phyloP scores from a whole-genome alignment of 2,329 filamentous ascomycete genomes.

The Parasarocladium wereldwijsianum region DNA sequence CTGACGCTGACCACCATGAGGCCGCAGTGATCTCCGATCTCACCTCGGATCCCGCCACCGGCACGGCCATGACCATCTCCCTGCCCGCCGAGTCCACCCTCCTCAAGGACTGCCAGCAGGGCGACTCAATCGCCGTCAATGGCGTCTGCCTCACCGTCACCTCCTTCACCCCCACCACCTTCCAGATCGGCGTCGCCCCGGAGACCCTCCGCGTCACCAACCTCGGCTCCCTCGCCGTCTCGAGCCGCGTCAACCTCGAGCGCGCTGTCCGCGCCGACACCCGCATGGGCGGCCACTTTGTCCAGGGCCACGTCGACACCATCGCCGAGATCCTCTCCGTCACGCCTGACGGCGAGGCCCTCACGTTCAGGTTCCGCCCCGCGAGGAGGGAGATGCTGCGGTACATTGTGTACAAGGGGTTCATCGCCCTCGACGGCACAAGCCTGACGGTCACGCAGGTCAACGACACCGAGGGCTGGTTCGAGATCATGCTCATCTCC shows the following conservation, averaged over 20 bases:
- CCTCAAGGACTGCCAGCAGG: slow-evolving; percentile 68
- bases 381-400: slow-evolving; percentile 53
- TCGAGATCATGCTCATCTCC: slow-evolving; percentile 94
- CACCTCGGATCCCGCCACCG: slow-evolving; percentile 64
- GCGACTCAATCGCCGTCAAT: slow-evolving; percentile 91
- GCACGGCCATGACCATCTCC: slow-evolving; percentile 79
- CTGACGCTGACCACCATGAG: slow-evolving; percentile 12
- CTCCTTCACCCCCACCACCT: slow-evolving; percentile 35
- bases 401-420: slow-evolving; percentile 95
- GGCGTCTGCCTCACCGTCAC: slow-evolving; percentile 90
- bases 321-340: slow-evolving; percentile 60
- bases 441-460: slow-evolving; percentile 87
- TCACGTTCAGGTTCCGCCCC: slow-evolving; percentile 74
- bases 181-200: slow-evolving; percentile 88
- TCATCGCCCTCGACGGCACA: slow-evolving; percentile 84
- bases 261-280: slow-evolving; percentile 81
- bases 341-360: slow-evolving; percentile 73
- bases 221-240: slow-evolving; percentile 56
- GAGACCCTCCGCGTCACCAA: slow-evolving; percentile 95
- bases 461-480: slow-evolving; percentile 64
- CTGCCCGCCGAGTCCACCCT: slow-evolving; percentile 54
- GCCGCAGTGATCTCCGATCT: slow-evolving; percentile 67
- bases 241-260: slow-evolving; percentile 76
- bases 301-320: slow-evolving; percentile 94
- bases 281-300: slow-evolving; percentile 95